Conservation (phyloP, 2,329 filamentous ascomycete species). For the Sporothrix pseudoabietina region DNA sequence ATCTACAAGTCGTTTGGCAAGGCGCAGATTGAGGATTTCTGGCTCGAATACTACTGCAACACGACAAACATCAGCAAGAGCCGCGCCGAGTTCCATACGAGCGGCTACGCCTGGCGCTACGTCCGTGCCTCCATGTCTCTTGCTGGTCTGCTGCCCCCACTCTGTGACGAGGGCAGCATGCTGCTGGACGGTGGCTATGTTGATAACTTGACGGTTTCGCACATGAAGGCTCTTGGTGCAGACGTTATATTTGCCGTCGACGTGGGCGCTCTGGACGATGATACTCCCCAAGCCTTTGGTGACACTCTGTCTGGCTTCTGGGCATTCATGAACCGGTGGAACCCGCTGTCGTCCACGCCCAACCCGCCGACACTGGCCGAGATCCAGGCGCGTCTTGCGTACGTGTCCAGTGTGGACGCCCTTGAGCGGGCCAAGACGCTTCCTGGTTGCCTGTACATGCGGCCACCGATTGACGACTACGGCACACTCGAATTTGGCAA, state of each 20-base stretch:
- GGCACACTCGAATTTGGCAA: slow-evolving; percentile 95
- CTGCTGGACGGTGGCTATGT: slow-evolving; percentile 94
- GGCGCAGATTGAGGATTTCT: slow-evolving; percentile 97
- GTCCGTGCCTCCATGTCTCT: slow-evolving; percentile 96
- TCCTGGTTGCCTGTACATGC: slow-evolving; percentile 92
- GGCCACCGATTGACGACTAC: slow-evolving; percentile 89
- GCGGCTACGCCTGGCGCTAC: slow-evolving; percentile 96
- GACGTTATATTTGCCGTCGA: slow-evolving; percentile 96
- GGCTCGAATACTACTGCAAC: slow-evolving; percentile 99
- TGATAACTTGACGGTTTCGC: slow-evolving; percentile 93
- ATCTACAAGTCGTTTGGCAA: slow-evolving; percentile 99
- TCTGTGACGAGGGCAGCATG: slow-evolving; percentile 97
- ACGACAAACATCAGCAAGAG: slow-evolving; percentile 98
- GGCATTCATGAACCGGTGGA: slow-evolving; percentile 95
- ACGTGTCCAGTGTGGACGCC: slow-evolving; percentile 92
- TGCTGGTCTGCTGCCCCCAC: slow-evolving; percentile 84
- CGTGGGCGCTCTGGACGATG: slow-evolving; percentile 88
- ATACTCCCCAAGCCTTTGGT: slow-evolving; percentile 88
- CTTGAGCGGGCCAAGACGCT: slow-evolving; percentile 90
- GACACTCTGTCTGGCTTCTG: slow-evolving; percentile 94
- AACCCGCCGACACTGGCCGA: slow-evolving; percentile 95
- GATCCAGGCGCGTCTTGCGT: slow-evolving; percentile 92
- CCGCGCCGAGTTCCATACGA: slow-evolving; percentile 88
- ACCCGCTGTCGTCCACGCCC: slow-evolving; percentile 82
- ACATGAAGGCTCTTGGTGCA: slow-evolving; percentile 93